Base-by-base conservation (phyloP, 495 filamentous ascomycete species). In the Immersiella caudata region DNA sequence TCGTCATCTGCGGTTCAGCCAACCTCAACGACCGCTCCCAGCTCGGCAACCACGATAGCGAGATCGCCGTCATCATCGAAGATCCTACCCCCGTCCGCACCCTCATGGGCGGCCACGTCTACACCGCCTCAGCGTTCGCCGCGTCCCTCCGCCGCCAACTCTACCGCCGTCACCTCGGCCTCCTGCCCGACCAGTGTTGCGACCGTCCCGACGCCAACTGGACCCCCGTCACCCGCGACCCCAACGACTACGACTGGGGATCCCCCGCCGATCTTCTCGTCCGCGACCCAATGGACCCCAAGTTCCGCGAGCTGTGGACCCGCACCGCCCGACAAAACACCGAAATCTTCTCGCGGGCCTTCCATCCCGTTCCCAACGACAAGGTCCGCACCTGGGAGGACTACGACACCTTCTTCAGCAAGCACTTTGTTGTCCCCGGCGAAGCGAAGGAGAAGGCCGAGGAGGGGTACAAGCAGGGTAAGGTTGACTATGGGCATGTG, bases 21-120 rank as follows among this genome's bases (percentile, higher is more conserved):
- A 98, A 98, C 77, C 78, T 98, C 51, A 98, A 98, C 79, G 94
- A 98, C 78, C 91, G 94, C 68, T 94, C 91, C 22, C 94, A 98
- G 77, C 85, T 97, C 18, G 94, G 94, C 20, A 83, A 85, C 64
- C 92, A 95, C 79, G 93, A 96, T 78, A 89, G 86, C 36, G 76
- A 79, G 46, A 77, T 78, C 52, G 76, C 74, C 61, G 76, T 78
- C 46, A 64, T 78, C 60, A 75, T 78, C 69, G 73, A 79, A 73
- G 94, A 97, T 77, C 87, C 84, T 2, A 88, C 87, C 1, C 84
- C 87, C 0, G 75, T 97, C 5, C 82, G 86, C 14, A 89, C 88
- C 7, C 77, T 64, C 65, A 96, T 97, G 93, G 84, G 87, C 71
- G 90, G 91, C 6, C 77, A 82, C 29, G 87, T 84, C 0, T 94